Conservation (phyloP, 352 stramenopile species). For the Globisporangium abappressorium region DNA sequence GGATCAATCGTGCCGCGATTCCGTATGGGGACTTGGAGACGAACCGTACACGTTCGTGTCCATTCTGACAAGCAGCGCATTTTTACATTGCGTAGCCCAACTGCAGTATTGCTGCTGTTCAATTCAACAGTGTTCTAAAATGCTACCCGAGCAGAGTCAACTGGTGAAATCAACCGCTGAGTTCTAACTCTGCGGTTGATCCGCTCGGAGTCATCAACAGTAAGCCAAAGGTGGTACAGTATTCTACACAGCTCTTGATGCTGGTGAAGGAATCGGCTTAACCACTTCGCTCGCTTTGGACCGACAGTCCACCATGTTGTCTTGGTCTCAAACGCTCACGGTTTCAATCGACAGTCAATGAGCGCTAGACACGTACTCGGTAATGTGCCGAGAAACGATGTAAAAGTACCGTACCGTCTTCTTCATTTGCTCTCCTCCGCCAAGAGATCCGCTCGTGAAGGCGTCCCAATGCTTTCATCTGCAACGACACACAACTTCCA, state of each 20-base stretch:
- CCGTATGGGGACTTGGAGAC: conserved; percentile 1
- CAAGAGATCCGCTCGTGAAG: not conserved
- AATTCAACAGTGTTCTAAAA: not conserved
- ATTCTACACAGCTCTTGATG: not conserved
- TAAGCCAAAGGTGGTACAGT: not conserved
- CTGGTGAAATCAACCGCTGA: not conserved
- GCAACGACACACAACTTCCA: not conserved
- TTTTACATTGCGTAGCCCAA: not conserved
- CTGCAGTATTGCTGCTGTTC: not conserved
- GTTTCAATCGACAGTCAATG: not conserved
- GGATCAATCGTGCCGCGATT: conserved; percentile 3
- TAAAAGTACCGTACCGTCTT: not conserved
- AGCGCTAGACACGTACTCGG: not conserved
- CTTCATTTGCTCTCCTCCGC: not conserved
- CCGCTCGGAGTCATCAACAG: not conserved
- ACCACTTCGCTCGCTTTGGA: not conserved
- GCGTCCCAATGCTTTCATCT: not conserved
- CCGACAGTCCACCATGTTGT: not conserved
- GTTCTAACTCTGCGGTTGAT: not conserved
- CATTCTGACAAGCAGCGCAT: not conserved
- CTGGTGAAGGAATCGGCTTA: not conserved
- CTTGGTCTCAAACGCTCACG: not conserved
- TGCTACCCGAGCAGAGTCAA: not conserved
- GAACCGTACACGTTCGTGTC: conserved; percentile 2
- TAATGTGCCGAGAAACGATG: not conserved